A percentile compares a stretch with the other conserved stretches of the same genome.
Evolutionary conservation across 306 rosid genomes (phyloP).

Genomic region (Quercus agrifolia): DNA sequence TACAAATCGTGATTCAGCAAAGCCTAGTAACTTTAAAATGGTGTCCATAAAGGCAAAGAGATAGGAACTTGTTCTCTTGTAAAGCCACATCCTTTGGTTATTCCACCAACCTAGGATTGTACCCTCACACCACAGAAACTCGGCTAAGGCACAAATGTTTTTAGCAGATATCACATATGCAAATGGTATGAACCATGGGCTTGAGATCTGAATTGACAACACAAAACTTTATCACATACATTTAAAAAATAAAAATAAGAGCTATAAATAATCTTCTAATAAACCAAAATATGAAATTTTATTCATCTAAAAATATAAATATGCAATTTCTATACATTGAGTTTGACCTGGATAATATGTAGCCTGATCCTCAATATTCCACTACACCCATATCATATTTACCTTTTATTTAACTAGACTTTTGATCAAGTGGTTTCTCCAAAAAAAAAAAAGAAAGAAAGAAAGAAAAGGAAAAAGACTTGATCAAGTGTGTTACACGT

Average conservation of each 20-base stretch:
- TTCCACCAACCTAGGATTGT: slow-evolving; percentile 89
- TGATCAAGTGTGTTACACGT: too few species aligned
- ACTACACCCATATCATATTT: too few species aligned
- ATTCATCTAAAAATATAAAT: too few species aligned
- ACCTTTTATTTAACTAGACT: too few species aligned
- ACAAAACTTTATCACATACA: not conserved
- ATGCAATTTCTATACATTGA: too few species aligned
- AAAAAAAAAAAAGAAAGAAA: too few species aligned
- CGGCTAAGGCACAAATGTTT: slow-evolving; percentile 40
- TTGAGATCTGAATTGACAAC: slow-evolving; percentile 50
- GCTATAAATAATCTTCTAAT: too few species aligned
- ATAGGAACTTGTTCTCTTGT: slow-evolving; percentile 70
- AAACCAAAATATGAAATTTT: too few species aligned
- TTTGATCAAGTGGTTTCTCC: too few species aligned
- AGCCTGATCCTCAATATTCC: too few species aligned
- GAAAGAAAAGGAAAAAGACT: too few species aligned
- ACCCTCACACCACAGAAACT: slow-evolving; percentile 61
- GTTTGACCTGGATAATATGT: too few species aligned
- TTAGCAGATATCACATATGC: slow-evolving; percentile 51
- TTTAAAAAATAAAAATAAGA: not conserved
- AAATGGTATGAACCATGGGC: slow-evolving; percentile 78
- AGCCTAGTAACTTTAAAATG: slow-evolving; percentile 44
- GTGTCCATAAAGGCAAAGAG: slow-evolving; percentile 58
- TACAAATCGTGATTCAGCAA: slow-evolving; percentile 40
- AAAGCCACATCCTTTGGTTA: slow-evolving; percentile 69